Evolutionary conservation across 2,329 filamentous ascomycete species (phyloP).

Genomic region (Niveomyces coronatus): DNA sequence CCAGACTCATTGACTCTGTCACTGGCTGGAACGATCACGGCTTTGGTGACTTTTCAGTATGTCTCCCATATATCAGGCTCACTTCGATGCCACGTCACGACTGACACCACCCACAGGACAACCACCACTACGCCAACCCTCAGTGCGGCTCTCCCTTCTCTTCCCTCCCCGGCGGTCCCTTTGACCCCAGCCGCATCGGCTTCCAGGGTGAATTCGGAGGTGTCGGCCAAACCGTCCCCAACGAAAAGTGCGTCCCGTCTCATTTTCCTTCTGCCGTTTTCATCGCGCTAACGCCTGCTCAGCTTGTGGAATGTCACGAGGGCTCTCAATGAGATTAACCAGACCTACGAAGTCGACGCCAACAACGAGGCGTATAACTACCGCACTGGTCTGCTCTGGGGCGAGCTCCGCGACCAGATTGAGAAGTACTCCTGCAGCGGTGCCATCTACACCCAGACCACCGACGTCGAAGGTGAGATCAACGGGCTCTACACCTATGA

Average conservation of each 20-base stretch:
- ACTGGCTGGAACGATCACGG: slow-evolving; percentile 61
- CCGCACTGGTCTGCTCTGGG: slow-evolving; percentile 48
- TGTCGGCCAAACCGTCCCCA: slow-evolving; percentile 53
- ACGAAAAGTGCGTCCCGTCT: slow-evolving; percentile 45
- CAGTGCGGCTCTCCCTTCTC: slow-evolving; percentile 63
- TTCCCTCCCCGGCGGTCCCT: slow-evolving; percentile 44
- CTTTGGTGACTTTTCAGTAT: slow-evolving; percentile 49
- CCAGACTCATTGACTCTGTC: slow-evolving; percentile 51
- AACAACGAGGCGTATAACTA: slow-evolving; percentile 55
- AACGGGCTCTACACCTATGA: slow-evolving; percentile 64
- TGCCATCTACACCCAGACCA: slow-evolving; percentile 64
- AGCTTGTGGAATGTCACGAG: slow-evolving; percentile 54
- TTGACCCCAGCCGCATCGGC: slow-evolving; percentile 49
- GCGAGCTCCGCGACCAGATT: slow-evolving; percentile 52
- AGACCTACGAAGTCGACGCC: slow-evolving; percentile 57
- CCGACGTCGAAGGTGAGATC: slow-evolving; percentile 64
- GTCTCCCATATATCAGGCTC: slow-evolving; percentile 1
- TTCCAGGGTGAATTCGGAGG: slow-evolving; percentile 66
- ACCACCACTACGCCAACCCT: slow-evolving; percentile 61
- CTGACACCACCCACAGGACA: slow-evolving; percentile 38
- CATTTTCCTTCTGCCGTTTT: too few species aligned
- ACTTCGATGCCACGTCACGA: too few species aligned
- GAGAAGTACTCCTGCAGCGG: slow-evolving; percentile 52
- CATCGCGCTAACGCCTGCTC: too few species aligned
- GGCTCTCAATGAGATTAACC: slow-evolving; percentile 49